Evolutionary conservation across 441 rosid genomes (phyloP), one percentile per base, ranked within the genome.

Genomic region (Gossypium davidsonii): DNA sequence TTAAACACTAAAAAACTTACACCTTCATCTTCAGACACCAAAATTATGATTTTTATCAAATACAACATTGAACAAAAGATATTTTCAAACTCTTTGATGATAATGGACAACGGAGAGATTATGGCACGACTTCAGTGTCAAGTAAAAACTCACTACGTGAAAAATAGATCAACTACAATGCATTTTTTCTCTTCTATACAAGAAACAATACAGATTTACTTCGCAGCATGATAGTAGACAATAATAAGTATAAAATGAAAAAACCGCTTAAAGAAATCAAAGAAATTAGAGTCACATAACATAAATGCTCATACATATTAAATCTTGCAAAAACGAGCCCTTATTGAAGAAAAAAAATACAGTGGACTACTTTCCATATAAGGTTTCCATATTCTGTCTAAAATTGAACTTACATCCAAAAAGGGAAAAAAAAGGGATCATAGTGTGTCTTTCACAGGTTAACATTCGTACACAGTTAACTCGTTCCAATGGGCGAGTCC

Each of bases 381-480:
- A 57, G 25, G 69, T 57, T 67, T 67, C 46, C 49, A 76, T 48
- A 62, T 31, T 70, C 67, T 37, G 28, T 67, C 62, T 77, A 63
- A 57, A 37, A 67, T 37, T 70, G 26, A 59, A 67, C 64, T 59
- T 59, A 18, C 46, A 67, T 71, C 68, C 74, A 23, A 12, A 20
- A 49, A 8, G 71, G 58, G 51, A 8, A 20, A 8, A 11, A 8
- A 0, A 23, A 21, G 11, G 42, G 25, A 63, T 73, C 55, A 66
- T 56, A 49, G 20, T 48, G 58, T 11, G 57, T 65, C 71, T 79
- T 34, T 79, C 83, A 78, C 83, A 63, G 58, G 77, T 84, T 76
- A 78, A 65, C 64, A 69, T 57, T 73, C 72, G 67, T 52, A 48
- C 72, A 48, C 72, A 75, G 70, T 44, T 20, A 73, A 75, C 85